Base-by-base conservation (phyloP, 169 alveolate species). In the Eimeria necatrix region DNA sequence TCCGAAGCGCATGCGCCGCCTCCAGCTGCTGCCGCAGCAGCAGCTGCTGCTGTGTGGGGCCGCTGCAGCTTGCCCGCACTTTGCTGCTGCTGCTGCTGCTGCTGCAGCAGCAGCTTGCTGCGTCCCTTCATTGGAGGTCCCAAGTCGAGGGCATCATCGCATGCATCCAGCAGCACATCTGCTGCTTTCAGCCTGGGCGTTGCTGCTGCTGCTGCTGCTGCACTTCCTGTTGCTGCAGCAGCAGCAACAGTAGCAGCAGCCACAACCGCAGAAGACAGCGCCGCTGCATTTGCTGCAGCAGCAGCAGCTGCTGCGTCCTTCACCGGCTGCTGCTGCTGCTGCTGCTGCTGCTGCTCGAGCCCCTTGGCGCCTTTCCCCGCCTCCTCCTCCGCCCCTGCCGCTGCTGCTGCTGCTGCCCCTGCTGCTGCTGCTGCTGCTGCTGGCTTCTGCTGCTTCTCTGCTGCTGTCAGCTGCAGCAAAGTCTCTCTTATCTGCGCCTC, bases 171-270 rank as follows among this genome's bases (percentile, higher is more conserved):
- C 41, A 32, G 41, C 41, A 32, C 41, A 32, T 32, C 41, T 32
- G 41, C 41, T 2, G 41, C 41, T 32, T 32, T 32, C 41, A 32
- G 41, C 2, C 83, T 73, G 56, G 51, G 18, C 51, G 74, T 18
- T 18, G 56, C 52, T 73, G 83, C 83, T 73, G 83, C 83, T 73
- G 83, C 83, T 73, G 56, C 83, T 73, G 83, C n/a, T 18, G n/a
- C 20, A 10, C 52, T 10, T 48, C 83, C 24, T 53, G 83, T 48
- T 73, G 83, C 83, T 73, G 83, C 52, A n/a, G 83, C 83, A 10
- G 83, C 83, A 22, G 74, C 74, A 0, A 26, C 74, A 20, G 74
- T 26, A 20, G 74, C 74, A 26, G 22, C 18, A 64, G 18, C 74
- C 22, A 32, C 41, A 32, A 32, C 41, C 41, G 41, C 41, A 32